Evolutionary conservation across 768 basidiomycete genomes (phyloP).

Genomic region (Trametes punicea): DNA sequence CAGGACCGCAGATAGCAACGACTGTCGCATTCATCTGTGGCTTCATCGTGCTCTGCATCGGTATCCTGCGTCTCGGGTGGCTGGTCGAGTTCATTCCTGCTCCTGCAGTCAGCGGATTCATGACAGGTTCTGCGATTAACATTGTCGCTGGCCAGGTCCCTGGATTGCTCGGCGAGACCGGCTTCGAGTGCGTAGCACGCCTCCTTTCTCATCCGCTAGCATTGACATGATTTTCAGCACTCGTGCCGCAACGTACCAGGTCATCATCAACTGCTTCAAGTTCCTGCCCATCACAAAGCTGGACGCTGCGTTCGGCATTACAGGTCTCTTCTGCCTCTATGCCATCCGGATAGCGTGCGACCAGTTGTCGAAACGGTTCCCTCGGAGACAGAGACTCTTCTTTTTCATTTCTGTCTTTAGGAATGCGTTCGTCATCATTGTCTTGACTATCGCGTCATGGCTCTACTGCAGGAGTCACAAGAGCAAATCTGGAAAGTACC

Average conservation of each 20-base stretch:
- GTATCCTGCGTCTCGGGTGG: constrained; percentile 88
- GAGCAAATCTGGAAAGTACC: constrained; percentile 60
- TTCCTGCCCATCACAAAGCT: constrained; percentile 64
- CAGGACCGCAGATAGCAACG: constrained; percentile 74
- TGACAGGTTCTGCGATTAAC: constrained; percentile 97
- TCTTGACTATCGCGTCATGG: constrained; percentile 87
- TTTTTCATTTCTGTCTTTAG: constrained; percentile 79
- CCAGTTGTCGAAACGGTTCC: constrained; percentile 52
- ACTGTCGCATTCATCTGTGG: constrained; percentile 83
- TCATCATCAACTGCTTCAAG: constrained; percentile 92
- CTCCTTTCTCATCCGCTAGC: constrained; percentile 9
- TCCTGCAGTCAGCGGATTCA: constrained; percentile 84
- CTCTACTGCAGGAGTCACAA: constrained; percentile 68
- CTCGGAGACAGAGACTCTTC: constrained; percentile 57
- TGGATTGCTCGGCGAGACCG: constrained; percentile 81
- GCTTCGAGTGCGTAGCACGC: constrained; percentile 62
- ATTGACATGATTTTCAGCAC: constrained; percentile 49
- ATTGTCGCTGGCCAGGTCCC: constrained; percentile 89
- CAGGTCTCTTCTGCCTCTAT: constrained; percentile 70
- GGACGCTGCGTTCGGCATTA: constrained; percentile 89
- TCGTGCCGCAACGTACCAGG: constrained; percentile 76
- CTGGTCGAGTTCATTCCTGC: constrained; percentile 91
- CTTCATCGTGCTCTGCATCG: constrained; percentile 87
- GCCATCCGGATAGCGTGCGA: constrained; percentile 58
- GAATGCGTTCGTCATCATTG: constrained; percentile 84